Percentiles rank a stretch among this genome's conserved stretches.
Conservation (phyloP, 1,284 basidiomycete species). For the Tylopilus sp. region DNA sequence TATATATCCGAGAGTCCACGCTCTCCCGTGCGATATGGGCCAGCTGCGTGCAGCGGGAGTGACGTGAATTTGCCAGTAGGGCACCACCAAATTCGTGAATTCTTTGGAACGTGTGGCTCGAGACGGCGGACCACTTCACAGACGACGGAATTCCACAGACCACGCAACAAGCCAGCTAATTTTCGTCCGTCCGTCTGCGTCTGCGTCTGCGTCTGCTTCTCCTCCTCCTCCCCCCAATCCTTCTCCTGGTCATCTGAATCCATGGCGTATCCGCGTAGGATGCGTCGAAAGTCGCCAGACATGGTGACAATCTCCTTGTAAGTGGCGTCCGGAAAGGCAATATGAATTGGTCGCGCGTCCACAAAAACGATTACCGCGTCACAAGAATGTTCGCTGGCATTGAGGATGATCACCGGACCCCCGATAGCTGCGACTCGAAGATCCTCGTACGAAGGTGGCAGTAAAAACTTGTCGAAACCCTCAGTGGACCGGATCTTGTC, state of each 20-base stretch:
- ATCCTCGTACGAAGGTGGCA: slow-evolving; percentile 22
- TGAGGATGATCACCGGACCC: slow-evolving; percentile 41
- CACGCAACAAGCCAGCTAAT: slow-evolving; percentile 20
- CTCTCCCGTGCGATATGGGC: slow-evolving; percentile 15
- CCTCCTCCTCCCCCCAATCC: not conserved
- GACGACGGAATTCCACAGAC: slow-evolving; percentile 31
- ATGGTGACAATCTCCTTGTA: slow-evolving; percentile 6
- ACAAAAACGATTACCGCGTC: slow-evolving; percentile 30
- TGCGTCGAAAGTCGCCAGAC: slow-evolving; percentile 8
- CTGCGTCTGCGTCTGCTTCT: too few relatives aligned
- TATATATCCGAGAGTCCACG: slow-evolving; percentile 30
- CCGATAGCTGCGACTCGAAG: slow-evolving; percentile 29
- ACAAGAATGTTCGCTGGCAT: slow-evolving; percentile 24
- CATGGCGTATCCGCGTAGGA: not conserved
- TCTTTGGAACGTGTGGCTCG: slow-evolving; percentile 11
- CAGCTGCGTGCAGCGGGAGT: slow-evolving; percentile 42
- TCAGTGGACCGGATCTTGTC: slow-evolving; percentile 21
- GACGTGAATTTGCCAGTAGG: slow-evolving; percentile 35
- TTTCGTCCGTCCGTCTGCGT: not conserved
- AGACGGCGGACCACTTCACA: slow-evolving; percentile 27
- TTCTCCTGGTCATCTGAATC: too few relatives aligned
- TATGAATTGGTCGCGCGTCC: slow-evolving; percentile 12
- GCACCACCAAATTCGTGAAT: slow-evolving; percentile 45
- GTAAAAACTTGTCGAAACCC: slow-evolving; percentile 28
- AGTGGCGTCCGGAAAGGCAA: slow-evolving; percentile 13